Base-by-base conservation (phyloP, 139 green algal genomes). In the Nannochloris sp. region DNA sequence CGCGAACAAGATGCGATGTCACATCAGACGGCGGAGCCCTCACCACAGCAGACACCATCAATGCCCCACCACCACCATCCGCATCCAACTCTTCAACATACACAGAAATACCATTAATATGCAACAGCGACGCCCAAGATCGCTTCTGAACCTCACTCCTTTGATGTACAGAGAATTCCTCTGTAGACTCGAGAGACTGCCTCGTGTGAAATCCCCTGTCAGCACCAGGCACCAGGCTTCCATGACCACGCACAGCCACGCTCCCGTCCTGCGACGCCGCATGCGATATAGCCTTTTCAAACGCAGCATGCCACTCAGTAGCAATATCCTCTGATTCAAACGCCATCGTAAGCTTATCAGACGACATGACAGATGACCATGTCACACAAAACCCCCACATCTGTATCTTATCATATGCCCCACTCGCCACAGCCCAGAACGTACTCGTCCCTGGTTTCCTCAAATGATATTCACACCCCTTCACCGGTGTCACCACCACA, bases 41-140 rank as follows among this genome's bases (percentile, higher is more conserved):
- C 36, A 83, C 77, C 4, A 82, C 68, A 13, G 63, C 63, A 10
- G 65, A 74, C 44, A 82, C 70, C 77, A 83, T 83, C 33, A 79
- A 46, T 2, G 74, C 77, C 6, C 74, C 76, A 25, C 77, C 77
- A 26, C 69, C 57, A 2, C 72, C 72, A 16, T 73, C 69, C 11
- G 30, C 29, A 30, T 48, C 70, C 59, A 70, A 33, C 30, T 77
- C 67, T 23, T 78, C 71, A 2, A 48, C 68, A 49, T 72, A 77
- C 10, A 77, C 67, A 14, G 63, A 53, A 51, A 77, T 62, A 1
- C 70, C 70, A 48, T 77, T 77, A 11, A 73, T 66, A 68, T 77
- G 70, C 49, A 71, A 37, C 14, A 66, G 9, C 25, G 36, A 56
- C 25, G 60, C 60, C 60, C 60, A 66, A 17, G 46, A 23, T 43